These are phyloP conservation scores for Sugiyamaella japonica DNA, from an alignment of 1,139 yeast genomes.

Conservation along the genomic window DNA sequence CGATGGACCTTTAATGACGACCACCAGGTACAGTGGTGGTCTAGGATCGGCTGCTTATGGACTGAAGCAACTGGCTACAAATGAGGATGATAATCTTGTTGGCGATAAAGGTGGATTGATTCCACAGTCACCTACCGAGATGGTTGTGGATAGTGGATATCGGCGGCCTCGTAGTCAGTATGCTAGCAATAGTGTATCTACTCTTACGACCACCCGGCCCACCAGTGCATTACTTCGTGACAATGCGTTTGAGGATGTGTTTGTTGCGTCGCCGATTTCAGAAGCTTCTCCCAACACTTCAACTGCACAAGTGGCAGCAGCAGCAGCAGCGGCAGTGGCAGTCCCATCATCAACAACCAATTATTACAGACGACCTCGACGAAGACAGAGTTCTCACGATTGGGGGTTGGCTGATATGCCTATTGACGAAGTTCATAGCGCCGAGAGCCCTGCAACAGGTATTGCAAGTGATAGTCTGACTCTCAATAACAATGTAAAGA, in stretches of 20 bases:
- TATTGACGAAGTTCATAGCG: constrained; percentile 18
- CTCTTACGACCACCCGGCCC: neutral
- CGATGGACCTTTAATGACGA: constrained; percentile 9
- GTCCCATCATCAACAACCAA: constrained; percentile 19
- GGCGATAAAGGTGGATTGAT: constrained; percentile 6
- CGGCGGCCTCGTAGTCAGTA: constrained; percentile 17
- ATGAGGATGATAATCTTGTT: constrained; percentile 5
- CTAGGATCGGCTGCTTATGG: constrained; percentile 3
- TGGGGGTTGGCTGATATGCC: constrained; percentile 22
- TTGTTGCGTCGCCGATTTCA: constrained; percentile 30
- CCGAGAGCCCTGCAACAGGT: constrained; percentile 7
- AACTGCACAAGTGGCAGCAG: neutral
- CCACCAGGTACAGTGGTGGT: neutral
- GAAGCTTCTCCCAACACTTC: constrained; percentile 23
- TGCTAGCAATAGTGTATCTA: neutral
- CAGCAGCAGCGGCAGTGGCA: neutral
- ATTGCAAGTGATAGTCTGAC: neutral
- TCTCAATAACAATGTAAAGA: constrained; percentile 16
- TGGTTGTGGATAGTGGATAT: constrained; percentile 5
- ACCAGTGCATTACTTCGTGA: constrained; percentile 18
- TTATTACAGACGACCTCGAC: constrained; percentile 35
- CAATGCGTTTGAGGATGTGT: constrained; percentile 25
- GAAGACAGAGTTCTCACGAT: constrained; percentile 33
- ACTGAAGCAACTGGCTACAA: constrained; percentile 9
- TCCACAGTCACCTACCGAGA: constrained; percentile 12